Percentiles rank a stretch among this genome's conserved stretches.
These are phyloP conservation scores for Gynandropsis gynandra DNA, from an alignment of 345 rosid genomes.

Conservation along the genomic window DNA sequence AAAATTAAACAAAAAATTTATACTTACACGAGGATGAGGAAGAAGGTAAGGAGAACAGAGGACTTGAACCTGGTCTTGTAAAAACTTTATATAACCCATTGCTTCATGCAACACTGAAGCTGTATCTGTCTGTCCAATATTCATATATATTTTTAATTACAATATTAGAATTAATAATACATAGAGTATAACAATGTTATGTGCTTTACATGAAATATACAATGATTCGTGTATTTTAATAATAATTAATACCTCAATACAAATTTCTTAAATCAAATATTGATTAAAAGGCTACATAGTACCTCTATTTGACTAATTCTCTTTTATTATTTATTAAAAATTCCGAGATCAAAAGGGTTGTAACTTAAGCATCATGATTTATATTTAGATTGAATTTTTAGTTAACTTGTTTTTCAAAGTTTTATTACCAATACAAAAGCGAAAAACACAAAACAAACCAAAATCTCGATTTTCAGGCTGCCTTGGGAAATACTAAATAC, in stretches of 20 bases:
- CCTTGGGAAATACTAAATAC: slow-evolving; percentile 23
- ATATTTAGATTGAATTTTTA: no score
- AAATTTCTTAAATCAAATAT: no score
- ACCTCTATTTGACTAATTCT: no score
- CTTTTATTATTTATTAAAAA: no score
- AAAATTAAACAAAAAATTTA: background rate
- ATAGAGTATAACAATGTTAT: background rate
- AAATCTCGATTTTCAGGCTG: slow-evolving; percentile 30
- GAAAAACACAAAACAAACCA: no score
- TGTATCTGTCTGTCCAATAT: slow-evolving; percentile 77
- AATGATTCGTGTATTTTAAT: no score
- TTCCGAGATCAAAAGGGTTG: no score
- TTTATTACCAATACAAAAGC: no score
- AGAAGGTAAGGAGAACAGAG: slow-evolving; percentile 76
- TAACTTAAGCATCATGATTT: no score
- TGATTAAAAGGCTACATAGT: no score
- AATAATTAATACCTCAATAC: no score
- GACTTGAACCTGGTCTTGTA: slow-evolving; percentile 89
- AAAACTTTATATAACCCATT: slow-evolving; percentile 89
- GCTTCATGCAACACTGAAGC: slow-evolving; percentile 95
- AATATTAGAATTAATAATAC: background rate
- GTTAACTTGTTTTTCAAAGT: slow-evolving; percentile 19
- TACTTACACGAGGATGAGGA: slow-evolving; percentile 26
- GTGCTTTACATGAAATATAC: slow-evolving; percentile 15
- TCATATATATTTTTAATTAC: background rate